Conservation (phyloP, 2,329 filamentous ascomycete genomes). For the Calonectria pauciramosa region DNA sequence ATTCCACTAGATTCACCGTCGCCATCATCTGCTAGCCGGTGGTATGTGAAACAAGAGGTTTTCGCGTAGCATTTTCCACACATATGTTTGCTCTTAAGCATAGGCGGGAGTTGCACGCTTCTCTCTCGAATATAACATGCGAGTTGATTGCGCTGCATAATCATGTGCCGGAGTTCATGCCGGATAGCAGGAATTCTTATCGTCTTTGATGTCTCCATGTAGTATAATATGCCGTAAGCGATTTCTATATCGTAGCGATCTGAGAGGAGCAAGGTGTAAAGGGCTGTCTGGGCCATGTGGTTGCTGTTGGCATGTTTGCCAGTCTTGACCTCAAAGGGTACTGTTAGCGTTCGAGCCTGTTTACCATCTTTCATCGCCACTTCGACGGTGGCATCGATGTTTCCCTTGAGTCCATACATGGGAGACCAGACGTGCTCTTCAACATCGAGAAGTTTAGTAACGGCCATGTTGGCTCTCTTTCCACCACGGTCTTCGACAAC, state of each 20-base stretch:
- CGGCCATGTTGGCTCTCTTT: conserved; percentile 82
- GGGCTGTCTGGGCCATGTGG: conserved; percentile 92
- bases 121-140: conserved; percentile 88
- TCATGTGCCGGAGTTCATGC: conserved; percentile 94
- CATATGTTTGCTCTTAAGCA: conserved; percentile 85
- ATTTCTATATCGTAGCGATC: conserved; percentile 96
- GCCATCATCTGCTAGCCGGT: conserved; percentile 89
- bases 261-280: conserved; percentile 93
- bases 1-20: conserved; percentile 85
- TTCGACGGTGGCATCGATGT: conserved; percentile 97
- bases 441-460: conserved; percentile 94
- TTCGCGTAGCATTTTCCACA: conserved; percentile 94
- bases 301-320: conserved; percentile 85
- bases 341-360: conserved; percentile 78
- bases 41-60: conserved; percentile 91
- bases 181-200: conserved; percentile 87
- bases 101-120: conserved; percentile 83
- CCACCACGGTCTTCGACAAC: conserved; percentile 85
- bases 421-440: conserved; percentile 99
- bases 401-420: conserved; percentile 96
- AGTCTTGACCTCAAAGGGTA: conserved; percentile 96
- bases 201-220: conserved; percentile 91
- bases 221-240: conserved; percentile 91
- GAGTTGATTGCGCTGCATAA: conserved; percentile 93
- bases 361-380: conserved; percentile 81